Evolutionary conservation across 257 asterid genomes (phyloP), one percentile per base, ranked within the genome.

Genomic region (Nicotiana otophora): DNA sequence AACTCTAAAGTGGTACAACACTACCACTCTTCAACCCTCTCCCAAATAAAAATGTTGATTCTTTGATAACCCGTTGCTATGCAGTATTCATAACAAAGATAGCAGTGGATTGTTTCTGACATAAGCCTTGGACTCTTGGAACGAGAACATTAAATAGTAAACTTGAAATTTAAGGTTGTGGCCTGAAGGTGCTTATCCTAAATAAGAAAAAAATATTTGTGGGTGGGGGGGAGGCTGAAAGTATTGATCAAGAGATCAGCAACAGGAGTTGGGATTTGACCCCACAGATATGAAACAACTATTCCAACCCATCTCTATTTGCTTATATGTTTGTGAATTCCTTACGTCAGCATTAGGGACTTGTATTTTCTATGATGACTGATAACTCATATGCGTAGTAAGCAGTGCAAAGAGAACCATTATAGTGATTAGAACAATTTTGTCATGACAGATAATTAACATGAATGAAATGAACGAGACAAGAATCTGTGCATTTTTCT

Each of bases 1-100:
- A 88, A 72, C 82, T 69, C 89, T 15, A 89, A 88, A 84, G 51
- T 16, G 83, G 89, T 87, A 84, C 9, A 61, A 26, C 19, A 30
- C 66, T 77, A 57, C 5, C 7, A 46, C 63, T 53, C 60, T 63
- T 53, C 46, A 69, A 39, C 78, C 62, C 20, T 12, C 10, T 46
- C 75, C 83, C 8, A 62, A 80, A 80, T n/a, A 80, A 23, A 78
- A 55, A 12, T 57, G 64, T 1, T 36, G 66, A 1, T 55, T 69
- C 57, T 69, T 69, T 69, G 55, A 69, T 39, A 39, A n/a, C n/a
- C n/a, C 10, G 20, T 69, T 19, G 30, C 55, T 69, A 12, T 69
- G 33, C 78, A 69, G 33, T 39, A 69, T n/a, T 69, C 57, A 58
- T 19, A 19, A 28, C 10, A 54, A 33, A 78, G 33, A 53, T 57